Percentiles rank a stretch among this genome's conserved stretches.
phyloP scores from a whole-genome alignment of 306 rosid genomes.

The Cucurbita moschata region DNA sequence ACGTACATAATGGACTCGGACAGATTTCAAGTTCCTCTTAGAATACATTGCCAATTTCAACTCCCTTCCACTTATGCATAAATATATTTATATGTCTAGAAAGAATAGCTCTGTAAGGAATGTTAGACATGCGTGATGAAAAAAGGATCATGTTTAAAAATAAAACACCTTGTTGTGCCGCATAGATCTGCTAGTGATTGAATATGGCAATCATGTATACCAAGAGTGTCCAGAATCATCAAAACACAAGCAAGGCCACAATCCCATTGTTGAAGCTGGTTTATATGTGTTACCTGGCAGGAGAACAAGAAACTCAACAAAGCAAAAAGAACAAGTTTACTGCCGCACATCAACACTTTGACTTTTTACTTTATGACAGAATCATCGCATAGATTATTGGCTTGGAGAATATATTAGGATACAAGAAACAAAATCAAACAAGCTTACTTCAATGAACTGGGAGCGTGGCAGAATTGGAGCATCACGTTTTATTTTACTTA shows the following conservation, averaged over 20 bases:
- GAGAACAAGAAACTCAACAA: slow-evolving; percentile 14
- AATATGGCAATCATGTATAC: slow-evolving; percentile 36
- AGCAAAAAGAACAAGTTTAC: background rate
- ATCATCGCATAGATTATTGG: background rate
- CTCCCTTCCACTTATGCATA: background rate
- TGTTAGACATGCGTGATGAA: background rate
- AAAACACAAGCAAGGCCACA: slow-evolving; percentile 91
- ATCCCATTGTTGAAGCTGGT: slow-evolving; percentile 84
- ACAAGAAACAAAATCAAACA: slow-evolving; percentile 2
- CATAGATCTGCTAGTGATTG: slow-evolving; percentile 54
- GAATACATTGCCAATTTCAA: background rate
- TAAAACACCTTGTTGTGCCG: slow-evolving; percentile 56
- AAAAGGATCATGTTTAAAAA: background rate
- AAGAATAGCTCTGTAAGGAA: background rate
- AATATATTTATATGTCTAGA: background rate
- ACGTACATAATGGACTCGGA: background rate
- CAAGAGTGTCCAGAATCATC: slow-evolving; percentile 64
- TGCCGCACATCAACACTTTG: background rate
- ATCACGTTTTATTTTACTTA: slow-evolving; percentile 19
- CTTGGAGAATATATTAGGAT: background rate
- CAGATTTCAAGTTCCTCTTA: background rate
- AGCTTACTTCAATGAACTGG: slow-evolving; percentile 55
- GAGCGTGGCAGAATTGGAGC: slow-evolving; percentile 27
- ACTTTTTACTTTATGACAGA: background rate
- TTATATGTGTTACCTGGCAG: slow-evolving; percentile 70